These are phyloP conservation scores for Metschnikowia reukaufii DNA, from an alignment of 805 yeast species.

Conservation along the genomic window DNA sequence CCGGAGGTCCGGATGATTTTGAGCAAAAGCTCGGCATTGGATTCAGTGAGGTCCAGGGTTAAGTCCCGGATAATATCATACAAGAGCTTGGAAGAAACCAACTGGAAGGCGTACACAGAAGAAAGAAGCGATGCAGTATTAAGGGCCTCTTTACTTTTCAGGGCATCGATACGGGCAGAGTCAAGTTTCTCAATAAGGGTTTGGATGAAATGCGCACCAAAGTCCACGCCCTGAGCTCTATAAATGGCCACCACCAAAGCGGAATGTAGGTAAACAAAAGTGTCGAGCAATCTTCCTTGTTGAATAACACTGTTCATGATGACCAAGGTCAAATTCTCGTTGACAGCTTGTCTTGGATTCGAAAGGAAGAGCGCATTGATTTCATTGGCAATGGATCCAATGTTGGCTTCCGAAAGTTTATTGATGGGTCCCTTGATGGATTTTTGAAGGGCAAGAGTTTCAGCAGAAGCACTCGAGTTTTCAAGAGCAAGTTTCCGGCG, in stretches of 20 bases:
- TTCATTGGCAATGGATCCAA: slow-evolving; percentile 66
- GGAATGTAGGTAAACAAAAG: slow-evolving; percentile 77
- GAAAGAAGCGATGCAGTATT: slow-evolving; percentile 76
- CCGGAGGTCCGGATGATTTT: slow-evolving; percentile 77
- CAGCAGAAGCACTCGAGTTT: slow-evolving; percentile 34
- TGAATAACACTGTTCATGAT: slow-evolving; percentile 62
- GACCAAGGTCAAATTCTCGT: slow-evolving; percentile 61
- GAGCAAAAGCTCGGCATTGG: slow-evolving; percentile 73
- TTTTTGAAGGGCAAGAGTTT: slow-evolving; percentile 50
- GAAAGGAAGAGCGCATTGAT: slow-evolving; percentile 60
- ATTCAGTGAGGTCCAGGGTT: slow-evolving; percentile 58
- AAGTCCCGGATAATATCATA: slow-evolving; percentile 71
- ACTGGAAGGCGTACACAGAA: slow-evolving; percentile 72
- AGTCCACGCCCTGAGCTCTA: slow-evolving; percentile 78
- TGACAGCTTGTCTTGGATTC: slow-evolving; percentile 79
- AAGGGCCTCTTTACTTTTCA: slow-evolving; percentile 47
- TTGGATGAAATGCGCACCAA: slow-evolving; percentile 86
- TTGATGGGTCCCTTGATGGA: slow-evolving; percentile 81
- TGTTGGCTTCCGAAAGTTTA: slow-evolving; percentile 84
- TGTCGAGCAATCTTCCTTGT: slow-evolving; percentile 70
- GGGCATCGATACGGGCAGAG: slow-evolving; percentile 29
- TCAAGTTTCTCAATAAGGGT: slow-evolving; percentile 72
- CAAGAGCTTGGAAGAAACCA: slow-evolving; percentile 69
- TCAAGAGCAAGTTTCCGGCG: slow-evolving; percentile 54
- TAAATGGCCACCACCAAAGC: slow-evolving; percentile 74